Percentiles rank a stretch among this genome's conserved stretches.
These are phyloP conservation scores for Chalciporus pseudorubinellus DNA, from an alignment of 768 basidiomycete genomes.

Conservation along the genomic window DNA sequence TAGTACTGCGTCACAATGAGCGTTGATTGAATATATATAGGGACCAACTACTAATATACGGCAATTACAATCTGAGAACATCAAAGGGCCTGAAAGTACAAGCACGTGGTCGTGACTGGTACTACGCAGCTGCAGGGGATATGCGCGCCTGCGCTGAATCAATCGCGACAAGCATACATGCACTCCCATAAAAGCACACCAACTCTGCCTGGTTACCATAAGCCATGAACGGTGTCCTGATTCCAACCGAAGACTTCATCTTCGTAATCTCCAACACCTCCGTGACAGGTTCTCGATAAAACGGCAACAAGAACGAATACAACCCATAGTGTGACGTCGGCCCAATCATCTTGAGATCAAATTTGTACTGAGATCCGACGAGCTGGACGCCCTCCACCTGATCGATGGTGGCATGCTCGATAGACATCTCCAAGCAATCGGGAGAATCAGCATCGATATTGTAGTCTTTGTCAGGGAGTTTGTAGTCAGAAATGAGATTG, in stretches of 20 bases:
- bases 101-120: too few species aligned
- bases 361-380: neutral
- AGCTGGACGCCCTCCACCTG: constrained; percentile 4
- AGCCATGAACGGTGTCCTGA: neutral
- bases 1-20: too few species aligned
- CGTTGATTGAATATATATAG: too few species aligned
- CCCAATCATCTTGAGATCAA: neutral
- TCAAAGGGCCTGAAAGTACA: too few species aligned
- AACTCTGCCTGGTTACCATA: constrained; percentile 7
- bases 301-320: neutral
- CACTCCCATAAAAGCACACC: constrained; percentile 12
- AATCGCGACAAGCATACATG: constrained; percentile 13
- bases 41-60: too few species aligned
- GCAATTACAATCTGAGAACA: too few species aligned
- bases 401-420: neutral
- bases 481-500: neutral
- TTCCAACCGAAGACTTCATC: constrained; percentile 8
- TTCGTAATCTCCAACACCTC: constrained; percentile 10
- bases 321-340: too few species aligned
- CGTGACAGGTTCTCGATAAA: constrained; percentile 2
- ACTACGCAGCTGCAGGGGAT: too few species aligned
- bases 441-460: too few species aligned
- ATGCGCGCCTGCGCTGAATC: constrained; percentile 2
- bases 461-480: neutral
- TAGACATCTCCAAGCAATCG: too few species aligned